Evolutionary conservation across 208 protist genomes (phyloP), one percentile per base, ranked within the genome.

Genomic region (Tritrichomonas foetus): DNA sequence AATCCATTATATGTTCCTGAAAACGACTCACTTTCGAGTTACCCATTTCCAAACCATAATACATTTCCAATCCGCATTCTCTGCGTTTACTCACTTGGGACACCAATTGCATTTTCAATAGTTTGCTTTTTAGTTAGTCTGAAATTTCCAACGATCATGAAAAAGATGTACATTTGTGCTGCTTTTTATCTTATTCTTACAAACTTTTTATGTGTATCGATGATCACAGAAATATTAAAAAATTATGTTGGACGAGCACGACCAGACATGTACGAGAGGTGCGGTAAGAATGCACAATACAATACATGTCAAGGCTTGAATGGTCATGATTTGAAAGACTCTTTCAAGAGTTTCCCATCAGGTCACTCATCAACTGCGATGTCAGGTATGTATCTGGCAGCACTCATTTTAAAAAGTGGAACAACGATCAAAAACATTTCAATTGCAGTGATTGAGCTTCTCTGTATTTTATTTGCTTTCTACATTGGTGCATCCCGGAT

Each of bases 361-460:
- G 74, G 74, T 53, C 74, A 82, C 41, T 82, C 74, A n/a, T 82
- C 74, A 22, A 50, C 41, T n/a, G 30, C 74, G n/a, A 82, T 82
- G 74, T 82, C 74, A 20, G 74, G 41, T 30, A 50, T 82, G 14
- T 82, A 49, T 20, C n/a, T 75, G 69, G 69, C 69, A 36, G 69
- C 69, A 44, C 41, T 75, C 20, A 47, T 75, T 16, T 47, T 75
- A 13, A 75, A 75, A 41, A 75, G 33, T 11, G n/a, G n/a, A n/a
- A n/a, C n/a, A n/a, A n/a, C n/a, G n/a, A n/a, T n/a, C n/a, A n/a
- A n/a, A n/a, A 27, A 27, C 5, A 44, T 44, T 13, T 33, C 69
- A 36, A 75, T 75, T 3, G n/a, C n/a, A n/a, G 20, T 75, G 0
- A 44, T 75, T 41, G 22, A 27, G 1, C 13, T 36, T 25, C 41